phyloP scores from a whole-genome alignment of 1,139 yeast species.

The Pichia sp. region DNA sequence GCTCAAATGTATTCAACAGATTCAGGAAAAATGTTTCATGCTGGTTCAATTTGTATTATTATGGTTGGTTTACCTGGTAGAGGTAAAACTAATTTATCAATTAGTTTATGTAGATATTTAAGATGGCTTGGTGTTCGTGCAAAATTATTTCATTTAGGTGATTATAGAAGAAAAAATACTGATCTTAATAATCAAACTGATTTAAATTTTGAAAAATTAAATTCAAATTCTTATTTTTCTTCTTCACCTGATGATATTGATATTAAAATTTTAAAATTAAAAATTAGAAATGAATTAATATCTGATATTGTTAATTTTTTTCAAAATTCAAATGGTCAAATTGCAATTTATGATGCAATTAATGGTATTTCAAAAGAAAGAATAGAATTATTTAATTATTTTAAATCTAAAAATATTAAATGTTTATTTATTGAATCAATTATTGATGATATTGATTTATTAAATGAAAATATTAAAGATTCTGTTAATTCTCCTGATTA shows the following conservation, averaged over 20 bases:
- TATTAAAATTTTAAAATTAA: conserved; percentile 50
- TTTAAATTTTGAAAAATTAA: conserved; percentile 30
- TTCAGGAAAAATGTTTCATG: conserved; percentile 85
- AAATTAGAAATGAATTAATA: conserved; percentile 59
- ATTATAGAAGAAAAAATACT: conserved; percentile 66
- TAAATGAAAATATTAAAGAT: conserved; percentile 74
- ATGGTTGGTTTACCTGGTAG: conserved; percentile 94
- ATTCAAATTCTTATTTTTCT: conserved; percentile 68
- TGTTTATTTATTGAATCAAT: conserved; percentile 84
- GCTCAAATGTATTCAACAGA: conserved; percentile 91
- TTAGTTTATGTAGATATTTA: conserved; percentile 81
- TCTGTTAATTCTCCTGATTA: conserved; percentile 90
- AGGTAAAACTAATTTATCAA: conserved; percentile 91
- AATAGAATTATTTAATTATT: conserved; percentile 45
- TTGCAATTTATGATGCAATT: conserved; percentile 94
- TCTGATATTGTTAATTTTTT: conserved; percentile 68
- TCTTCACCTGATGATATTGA: conserved; percentile 51
- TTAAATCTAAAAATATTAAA: conserved; percentile 57
- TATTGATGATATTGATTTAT: conserved; percentile 65
- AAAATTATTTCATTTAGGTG: conserved; percentile 87
- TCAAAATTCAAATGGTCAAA: conserved; percentile 74
- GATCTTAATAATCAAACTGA: conserved; percentile 5
- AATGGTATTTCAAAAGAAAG: conserved; percentile 75
- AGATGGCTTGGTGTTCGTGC: conserved; percentile 95
- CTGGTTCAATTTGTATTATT: conserved; percentile 87